Base-by-base conservation (phyloP, 805 yeast species). In the Lachancea meyersii region DNA sequence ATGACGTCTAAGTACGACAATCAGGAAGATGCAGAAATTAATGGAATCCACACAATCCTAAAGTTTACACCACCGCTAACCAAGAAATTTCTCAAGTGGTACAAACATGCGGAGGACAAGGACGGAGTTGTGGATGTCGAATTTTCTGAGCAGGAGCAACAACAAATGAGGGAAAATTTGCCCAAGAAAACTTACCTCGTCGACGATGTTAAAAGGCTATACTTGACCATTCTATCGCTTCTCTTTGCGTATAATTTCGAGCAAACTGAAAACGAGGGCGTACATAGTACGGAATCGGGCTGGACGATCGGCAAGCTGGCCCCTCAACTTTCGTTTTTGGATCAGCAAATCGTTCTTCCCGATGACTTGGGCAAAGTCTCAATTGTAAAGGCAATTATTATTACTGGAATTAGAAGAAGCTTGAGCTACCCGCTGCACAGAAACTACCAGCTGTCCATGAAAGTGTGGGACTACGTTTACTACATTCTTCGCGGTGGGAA, bases 281-380 rank as follows among this genome's bases (percentile, higher is more conserved):
- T 71, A 14, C 76, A 78, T 40, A 86, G 78, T 14, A 79, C 85
- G 4, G 98, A 93, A 61, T 83, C 95, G 44, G 86, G 94, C 0
- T 93, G 98, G 98, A 80, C 91, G 0, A 74, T 93, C 4, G 98
- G 98, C 1, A 88, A 83, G 51, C 53, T 93, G 18, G 67, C 80
- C 0, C 96, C 97, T 1, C 93, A 86, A 53, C 63, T 91, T 30
- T 60, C 88, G 6, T 79, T 72, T 50, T 64, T 93, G 24, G 97
- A 88, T 58, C 65, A 76, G 13, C 77, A 73, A 49, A 50, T 83
- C 21, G 57, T 73, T 1, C 49, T 65, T 16, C 60, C 49, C 16
- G 61, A 53, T 6, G 43, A 45, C 17, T 3, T 32, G 8, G 19
- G 34, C n/a, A 59, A 55, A 36, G 20, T 40, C 21, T 53, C 63